Evolutionary conservation across 2,329 filamentous ascomycete species (phyloP), one percentile per base, ranked within the genome.

Genomic region (Sordariomycetes sp.): DNA sequence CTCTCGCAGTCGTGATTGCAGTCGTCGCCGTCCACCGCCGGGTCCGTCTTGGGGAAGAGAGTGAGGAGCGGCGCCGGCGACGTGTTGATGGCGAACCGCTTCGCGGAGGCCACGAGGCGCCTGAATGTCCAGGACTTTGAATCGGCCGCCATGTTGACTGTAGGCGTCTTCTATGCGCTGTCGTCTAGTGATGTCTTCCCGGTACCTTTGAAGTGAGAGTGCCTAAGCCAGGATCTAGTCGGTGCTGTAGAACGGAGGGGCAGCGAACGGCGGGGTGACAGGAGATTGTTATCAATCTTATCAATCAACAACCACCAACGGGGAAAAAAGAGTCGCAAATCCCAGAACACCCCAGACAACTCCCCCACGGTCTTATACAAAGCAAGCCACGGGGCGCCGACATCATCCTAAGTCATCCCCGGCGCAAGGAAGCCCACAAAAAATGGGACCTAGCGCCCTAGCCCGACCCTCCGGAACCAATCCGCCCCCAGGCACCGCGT

Each of bases 1-100:
- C 76, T 84, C 25, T 83, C 81, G 74, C 92, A 99, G 72, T 97
- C 92, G 68, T 84, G 89, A 57, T 88, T 75, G 69, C 94, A 97
- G 62, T 91, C 91, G 48, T 95, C 89, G 61, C 91, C 92, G 70
- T 96, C 92, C 50, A 88, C 72, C 3, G 79, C 76, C n/a, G 87
- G 82, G 65, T 87, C 79, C 42, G 89, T 89, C 63, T 80, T 82
- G 56, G 84, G 75, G 69, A 97, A 97, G 10, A 97, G 76, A 50
- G 72, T 67, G 52, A 68, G 64, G 36, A 70, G 62, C 13, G 68
- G 57, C 10, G 71, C 64, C 48, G 56, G 42, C 3, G 55, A 56
- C 3, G 34, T 34, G n/a, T 48, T 17, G 42, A 56, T 35, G 28
- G 55, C 45, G 17, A 56, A 34, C 10, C 22, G 36, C 48, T 56